These are phyloP conservation scores for Psilocybe cyanescens DNA, from an alignment of 768 basidiomycete species.

Conservation along the genomic window DNA sequence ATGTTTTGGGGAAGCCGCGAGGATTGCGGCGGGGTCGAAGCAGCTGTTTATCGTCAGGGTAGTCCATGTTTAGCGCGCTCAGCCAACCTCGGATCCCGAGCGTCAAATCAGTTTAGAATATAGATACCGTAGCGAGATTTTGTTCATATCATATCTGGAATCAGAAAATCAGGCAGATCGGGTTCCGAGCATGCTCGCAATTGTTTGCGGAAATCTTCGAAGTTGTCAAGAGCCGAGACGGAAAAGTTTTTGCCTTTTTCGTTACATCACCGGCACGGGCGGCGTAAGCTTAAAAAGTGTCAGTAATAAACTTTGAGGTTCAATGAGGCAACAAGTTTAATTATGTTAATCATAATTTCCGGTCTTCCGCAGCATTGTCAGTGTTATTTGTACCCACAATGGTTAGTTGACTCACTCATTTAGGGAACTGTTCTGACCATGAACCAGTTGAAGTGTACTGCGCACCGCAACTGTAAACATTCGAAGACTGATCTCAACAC, in stretches of 20 bases:
- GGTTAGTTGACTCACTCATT: background rate
- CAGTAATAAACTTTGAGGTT: background rate
- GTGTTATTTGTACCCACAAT: background rate
- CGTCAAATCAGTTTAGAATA: constrained; percentile 6
- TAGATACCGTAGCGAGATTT: constrained; percentile 1
- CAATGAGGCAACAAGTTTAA: background rate
- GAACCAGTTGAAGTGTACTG: constrained; percentile 5
- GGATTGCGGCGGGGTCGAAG: constrained; percentile 8
- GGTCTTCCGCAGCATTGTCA: constrained; percentile 7
- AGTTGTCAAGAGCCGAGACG: constrained; percentile 9
- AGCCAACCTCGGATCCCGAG: constrained; percentile 9
- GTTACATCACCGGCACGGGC: background rate
- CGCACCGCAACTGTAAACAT: background rate
- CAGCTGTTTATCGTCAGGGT: constrained; percentile 3
- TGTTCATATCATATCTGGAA: constrained; percentile 8
- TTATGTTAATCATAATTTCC: background rate
- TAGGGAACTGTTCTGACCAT: background rate
- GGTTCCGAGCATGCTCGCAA: constrained; percentile 5
- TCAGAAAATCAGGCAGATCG: constrained; percentile 12
- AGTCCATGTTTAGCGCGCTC: constrained; percentile 18
- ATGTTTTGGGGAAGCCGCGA: constrained; percentile 5
- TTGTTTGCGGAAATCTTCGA: constrained; percentile 8
- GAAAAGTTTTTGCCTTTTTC: constrained; percentile 9
- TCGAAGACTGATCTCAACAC: constrained; percentile 11
- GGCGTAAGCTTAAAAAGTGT: background rate